These are phyloP conservation scores for Dipteronia dyeriana DNA, from an alignment of 345 rosid species.

Conservation along the genomic window DNA sequence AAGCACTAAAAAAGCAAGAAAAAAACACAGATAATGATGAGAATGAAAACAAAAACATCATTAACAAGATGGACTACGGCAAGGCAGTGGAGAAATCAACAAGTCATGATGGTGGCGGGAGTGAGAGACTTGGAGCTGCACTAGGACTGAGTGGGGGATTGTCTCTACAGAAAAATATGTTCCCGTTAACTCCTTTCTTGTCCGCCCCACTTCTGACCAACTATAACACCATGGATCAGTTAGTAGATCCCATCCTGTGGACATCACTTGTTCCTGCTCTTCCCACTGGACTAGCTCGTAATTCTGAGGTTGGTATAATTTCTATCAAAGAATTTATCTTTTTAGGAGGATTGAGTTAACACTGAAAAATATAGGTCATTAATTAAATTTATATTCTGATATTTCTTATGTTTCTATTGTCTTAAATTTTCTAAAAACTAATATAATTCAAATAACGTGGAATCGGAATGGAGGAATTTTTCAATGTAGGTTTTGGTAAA, in stretches of 20 bases:
- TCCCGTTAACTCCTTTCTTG: conserved; percentile 77
- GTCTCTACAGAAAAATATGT: conserved; percentile 73
- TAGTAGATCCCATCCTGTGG: conserved; percentile 87
- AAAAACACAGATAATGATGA: conserved; percentile 62
- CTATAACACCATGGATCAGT: conserved; percentile 73
- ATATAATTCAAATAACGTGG: neutral
- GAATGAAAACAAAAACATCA: conserved; percentile 70
- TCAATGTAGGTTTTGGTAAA: neutral
- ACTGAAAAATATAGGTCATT: neutral
- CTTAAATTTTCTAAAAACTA: neutral
- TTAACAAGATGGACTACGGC: conserved; percentile 73
- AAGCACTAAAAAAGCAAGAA: conserved; percentile 64
- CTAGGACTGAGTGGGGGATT: conserved; percentile 63
- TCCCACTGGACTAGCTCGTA: conserved; percentile 66
- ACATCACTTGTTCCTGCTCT: conserved; percentile 65
- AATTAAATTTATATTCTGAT: neutral
- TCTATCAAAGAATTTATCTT: neutral
- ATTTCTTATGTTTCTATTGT: neutral
- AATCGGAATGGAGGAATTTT: neutral
- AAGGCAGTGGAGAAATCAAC: conserved; percentile 73
- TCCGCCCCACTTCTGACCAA: conserved; percentile 81
- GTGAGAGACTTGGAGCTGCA: conserved; percentile 57
- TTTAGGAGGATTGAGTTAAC: neutral
- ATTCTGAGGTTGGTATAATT: conserved; percentile 61
- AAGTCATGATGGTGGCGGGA: conserved; percentile 43